Base-by-base conservation (phyloP, 345 rosid species). In the Erodium maritimum region DNA sequence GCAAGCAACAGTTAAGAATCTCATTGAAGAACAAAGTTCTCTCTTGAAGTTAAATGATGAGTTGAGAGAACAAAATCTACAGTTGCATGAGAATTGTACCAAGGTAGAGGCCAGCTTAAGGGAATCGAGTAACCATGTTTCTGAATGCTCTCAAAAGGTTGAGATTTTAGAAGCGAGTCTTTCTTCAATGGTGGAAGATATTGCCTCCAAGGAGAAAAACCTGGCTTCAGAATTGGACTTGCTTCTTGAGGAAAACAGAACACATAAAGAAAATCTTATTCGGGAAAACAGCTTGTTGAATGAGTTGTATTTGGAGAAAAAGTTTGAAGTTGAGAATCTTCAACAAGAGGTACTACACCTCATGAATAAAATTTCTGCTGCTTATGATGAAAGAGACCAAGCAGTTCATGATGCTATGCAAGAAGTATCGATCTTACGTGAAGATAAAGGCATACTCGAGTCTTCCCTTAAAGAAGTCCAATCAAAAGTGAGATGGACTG, bases 281-380 rank as follows among this genome's bases (percentile, higher is more conserved):
- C 56, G 25, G 55, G 72, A 50, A 52, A 72, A 73, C 50, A 34
- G 55, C 60, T 61, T 71, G 34, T 33, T 77, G 37, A 67, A 69
- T 23, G 74, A 73, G 70, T 37, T 70, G 68, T 64, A 68, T 20
- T 50, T 54, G 48, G 74, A 74, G 62, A 77, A 67, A 71, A 54
- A 62, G 48, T 11, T 20, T 24, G 77, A 70, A 78, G 67, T 70
- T 0, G 71, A 75, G 56, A 68, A 65, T 65, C 83, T 83, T 68
- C 68, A 18, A 54, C 67, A 25, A 21, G 79, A 76, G 52, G 24
- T 42, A 10, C 12, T 42, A 55, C 69, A 62, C 22, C 65, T 74
- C 20, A 58, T 62, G 9, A 55, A 20, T 68, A 61, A 74, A 68
- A 67, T 78, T 50, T 50, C 65, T 12, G 61, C 54, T 46, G 25